A percentile compares a stretch with the other conserved stretches of the same genome.
Conservation (phyloP, 2,329 filamentous ascomycete species). For the Cladosporium sp. region DNA sequence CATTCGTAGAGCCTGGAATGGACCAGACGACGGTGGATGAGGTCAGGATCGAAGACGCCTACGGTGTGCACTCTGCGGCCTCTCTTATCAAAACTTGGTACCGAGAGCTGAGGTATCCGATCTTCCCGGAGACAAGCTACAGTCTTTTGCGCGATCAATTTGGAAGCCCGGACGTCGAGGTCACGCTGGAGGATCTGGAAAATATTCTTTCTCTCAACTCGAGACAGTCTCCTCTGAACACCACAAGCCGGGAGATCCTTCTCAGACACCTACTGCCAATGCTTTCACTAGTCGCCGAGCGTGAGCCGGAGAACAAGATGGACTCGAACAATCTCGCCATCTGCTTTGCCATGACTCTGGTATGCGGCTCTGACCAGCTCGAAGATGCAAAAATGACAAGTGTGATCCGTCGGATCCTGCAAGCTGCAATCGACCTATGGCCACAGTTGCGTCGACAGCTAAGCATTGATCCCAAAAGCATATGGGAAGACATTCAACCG, state of each 20-base stretch:
- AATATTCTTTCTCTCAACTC: slow-evolving; percentile 50
- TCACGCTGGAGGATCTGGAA: slow-evolving; percentile 44
- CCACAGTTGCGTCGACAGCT: slow-evolving; percentile 45
- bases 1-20: slow-evolving; percentile 40
- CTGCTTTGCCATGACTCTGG: slow-evolving; percentile 54
- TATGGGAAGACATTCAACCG: slow-evolving; percentile 43
- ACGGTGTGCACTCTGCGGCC: slow-evolving; percentile 55
- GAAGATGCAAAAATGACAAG: slow-evolving; percentile 56
- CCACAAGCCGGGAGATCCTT: slow-evolving; percentile 49
- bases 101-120: slow-evolving; percentile 51
- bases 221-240: slow-evolving; percentile 48
- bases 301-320: slow-evolving; percentile 56
- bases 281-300: slow-evolving; percentile 48
- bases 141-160: slow-evolving; percentile 47
- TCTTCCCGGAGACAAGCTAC: slow-evolving; percentile 53
- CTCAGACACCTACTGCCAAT: slow-evolving; percentile 54
- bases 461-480: slow-evolving; percentile 39
- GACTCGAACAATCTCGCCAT: slow-evolving; percentile 55
- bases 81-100: slow-evolving; percentile 59
- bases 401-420: slow-evolving; percentile 52
- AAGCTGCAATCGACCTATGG: slow-evolving; percentile 51
- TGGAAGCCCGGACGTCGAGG: slow-evolving; percentile 40
- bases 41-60: slow-evolving; percentile 51
- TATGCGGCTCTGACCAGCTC: slow-evolving; percentile 55
- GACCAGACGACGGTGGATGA: slow-evolving; percentile 41